phyloP scores from a whole-genome alignment of 495 filamentous ascomycete species.

The Aspergillus saccharolyticus region DNA sequence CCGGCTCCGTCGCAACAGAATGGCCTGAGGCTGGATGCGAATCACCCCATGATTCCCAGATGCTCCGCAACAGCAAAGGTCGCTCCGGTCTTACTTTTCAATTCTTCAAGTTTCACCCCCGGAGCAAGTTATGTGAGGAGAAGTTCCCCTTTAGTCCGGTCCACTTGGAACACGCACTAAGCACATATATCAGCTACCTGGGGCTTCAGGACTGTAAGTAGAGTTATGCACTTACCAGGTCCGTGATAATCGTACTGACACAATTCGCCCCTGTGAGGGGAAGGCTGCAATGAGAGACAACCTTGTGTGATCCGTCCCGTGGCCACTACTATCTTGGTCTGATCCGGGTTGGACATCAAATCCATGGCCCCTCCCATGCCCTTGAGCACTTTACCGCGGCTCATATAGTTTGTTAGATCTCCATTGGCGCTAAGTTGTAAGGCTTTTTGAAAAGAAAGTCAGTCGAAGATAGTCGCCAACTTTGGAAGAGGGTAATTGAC shows the following conservation, averaged over 20 bases:
- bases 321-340: constrained; percentile 86
- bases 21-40: neutral
- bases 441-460: constrained; percentile 38
- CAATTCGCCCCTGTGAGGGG: constrained; percentile 81
- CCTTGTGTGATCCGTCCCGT: constrained; percentile 89
- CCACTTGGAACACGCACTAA: constrained; percentile 77
- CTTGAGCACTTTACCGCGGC: constrained; percentile 86
- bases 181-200: constrained; percentile 3
- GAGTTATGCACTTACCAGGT: constrained; percentile 56
- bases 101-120: constrained; percentile 78
- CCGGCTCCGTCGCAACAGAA: no score
- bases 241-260: constrained; percentile 88
- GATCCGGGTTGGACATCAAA: constrained; percentile 74
- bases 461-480: neutral
- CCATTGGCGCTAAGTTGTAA: constrained; percentile 82
- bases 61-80: constrained; percentile 67
- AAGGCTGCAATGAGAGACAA: constrained; percentile 78
- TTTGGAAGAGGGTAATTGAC: neutral
- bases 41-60: constrained; percentile 69
- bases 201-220: neutral
- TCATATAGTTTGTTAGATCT: constrained; percentile 87
- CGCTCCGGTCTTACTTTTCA: constrained; percentile 79
- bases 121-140: constrained; percentile 80
- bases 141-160: constrained; percentile 66
- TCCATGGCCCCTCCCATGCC: constrained; percentile 98